Conservation (phyloP, 1,139 yeast species). For the Pichia inconspicua region DNA sequence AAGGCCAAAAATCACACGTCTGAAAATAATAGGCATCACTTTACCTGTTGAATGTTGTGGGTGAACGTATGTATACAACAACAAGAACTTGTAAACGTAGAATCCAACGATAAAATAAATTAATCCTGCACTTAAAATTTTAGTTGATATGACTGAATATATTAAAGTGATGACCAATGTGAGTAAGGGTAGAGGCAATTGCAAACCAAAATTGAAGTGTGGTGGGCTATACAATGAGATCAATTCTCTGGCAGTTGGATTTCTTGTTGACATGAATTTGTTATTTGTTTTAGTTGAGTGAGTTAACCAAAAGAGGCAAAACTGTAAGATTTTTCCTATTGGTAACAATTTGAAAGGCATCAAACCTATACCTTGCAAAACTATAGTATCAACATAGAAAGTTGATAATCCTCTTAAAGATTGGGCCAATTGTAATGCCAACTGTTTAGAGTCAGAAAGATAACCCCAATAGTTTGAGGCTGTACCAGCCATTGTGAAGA, state of each 20-base stretch:
- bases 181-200: constrained; percentile 72
- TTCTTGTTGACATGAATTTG: neutral
- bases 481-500: constrained; percentile 75
- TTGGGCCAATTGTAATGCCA: constrained; percentile 66
- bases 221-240: constrained; percentile 71
- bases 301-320: constrained; percentile 41
- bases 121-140: constrained; percentile 65
- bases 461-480: constrained; percentile 72
- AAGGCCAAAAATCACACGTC: constrained; percentile 65
- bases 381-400: constrained; percentile 66
- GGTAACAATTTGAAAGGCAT: constrained; percentile 62
- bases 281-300: constrained; percentile 37
- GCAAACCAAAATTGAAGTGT: constrained; percentile 70
- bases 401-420: constrained; percentile 61
- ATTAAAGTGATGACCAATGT: constrained; percentile 68
- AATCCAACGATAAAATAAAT: constrained; percentile 68
- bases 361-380: constrained; percentile 72
- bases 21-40: constrained; percentile 76
- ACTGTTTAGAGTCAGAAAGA: constrained; percentile 65
- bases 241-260: constrained; percentile 43
- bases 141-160: constrained; percentile 71
- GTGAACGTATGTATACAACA: constrained; percentile 72
- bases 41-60: constrained; percentile 87
- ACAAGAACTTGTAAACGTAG: constrained; percentile 73
- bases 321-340: constrained; percentile 58